A percentile compares a stretch with the other conserved stretches of the same genome.
These are phyloP conservation scores for Artomyces pyxidatus DNA, from an alignment of 768 basidiomycete species.

Conservation along the genomic window DNA sequence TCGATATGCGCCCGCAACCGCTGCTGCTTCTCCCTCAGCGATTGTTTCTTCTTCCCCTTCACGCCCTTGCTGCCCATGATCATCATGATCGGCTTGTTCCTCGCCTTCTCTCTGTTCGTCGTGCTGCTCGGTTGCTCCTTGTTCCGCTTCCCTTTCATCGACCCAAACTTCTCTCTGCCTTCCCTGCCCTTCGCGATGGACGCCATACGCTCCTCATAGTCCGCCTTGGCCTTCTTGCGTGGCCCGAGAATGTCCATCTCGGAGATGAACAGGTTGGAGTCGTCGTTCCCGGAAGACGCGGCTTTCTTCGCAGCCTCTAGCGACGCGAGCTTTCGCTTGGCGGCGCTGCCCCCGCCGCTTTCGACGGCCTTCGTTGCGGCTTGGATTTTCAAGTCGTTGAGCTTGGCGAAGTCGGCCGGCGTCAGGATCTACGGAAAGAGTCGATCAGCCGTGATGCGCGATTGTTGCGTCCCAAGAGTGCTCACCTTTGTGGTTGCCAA, in stretches of 20 bases:
- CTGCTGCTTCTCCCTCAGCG: slow-evolving; percentile 73
- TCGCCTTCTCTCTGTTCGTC: slow-evolving; percentile 87
- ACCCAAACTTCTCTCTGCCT: slow-evolving; percentile 89
- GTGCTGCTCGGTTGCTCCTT: slow-evolving; percentile 76
- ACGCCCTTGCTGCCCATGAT: slow-evolving; percentile 70
- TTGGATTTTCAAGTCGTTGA: slow-evolving; percentile 82
- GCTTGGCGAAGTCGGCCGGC: slow-evolving; percentile 89
- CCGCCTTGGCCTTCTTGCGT: slow-evolving; percentile 86
- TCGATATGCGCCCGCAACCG: slow-evolving; percentile 72
- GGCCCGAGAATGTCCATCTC: slow-evolving; percentile 92
- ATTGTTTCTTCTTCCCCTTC: slow-evolving; percentile 77
- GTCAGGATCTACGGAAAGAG: slow-evolving; percentile 72
- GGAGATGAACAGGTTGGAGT: slow-evolving; percentile 61
- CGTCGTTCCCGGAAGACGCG: slow-evolving; percentile 32
- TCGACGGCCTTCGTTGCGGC: slow-evolving; percentile 68
- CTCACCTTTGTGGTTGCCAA: slow-evolving; percentile 75
- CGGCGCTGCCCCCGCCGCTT: slow-evolving; percentile 57
- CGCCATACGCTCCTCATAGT: slow-evolving; percentile 90
- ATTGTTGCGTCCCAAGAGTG: background rate
- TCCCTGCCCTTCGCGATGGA: slow-evolving; percentile 89
- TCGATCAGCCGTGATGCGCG: slow-evolving; percentile 1
- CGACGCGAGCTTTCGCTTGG: slow-evolving; percentile 83
- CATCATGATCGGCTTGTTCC: slow-evolving; percentile 97
- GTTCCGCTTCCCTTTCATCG: slow-evolving; percentile 85
- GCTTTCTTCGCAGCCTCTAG: slow-evolving; percentile 68